Evolutionary conservation across 176 grass and related monocot species (phyloP), one percentile per base, ranked within the genome.

Genomic region (Carex scoparia): DNA sequence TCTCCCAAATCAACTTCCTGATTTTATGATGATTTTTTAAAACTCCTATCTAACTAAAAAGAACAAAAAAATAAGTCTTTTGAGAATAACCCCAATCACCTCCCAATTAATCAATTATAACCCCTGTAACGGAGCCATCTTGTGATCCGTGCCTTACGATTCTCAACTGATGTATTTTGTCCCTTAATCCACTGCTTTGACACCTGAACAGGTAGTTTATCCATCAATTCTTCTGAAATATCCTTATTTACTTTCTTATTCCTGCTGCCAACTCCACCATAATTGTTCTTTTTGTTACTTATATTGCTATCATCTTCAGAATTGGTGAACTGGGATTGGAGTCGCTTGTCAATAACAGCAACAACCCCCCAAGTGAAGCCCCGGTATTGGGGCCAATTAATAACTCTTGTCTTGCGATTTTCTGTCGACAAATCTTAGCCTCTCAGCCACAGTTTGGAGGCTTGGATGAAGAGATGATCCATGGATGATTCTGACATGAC

Each of bases 351-450:
- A 69, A 94, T 90, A 72, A 80, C 67, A 49, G 79, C 90, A n/a
- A 84, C 92, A 67, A 93, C 83, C 18, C 68, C 84, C 95, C 92
- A 98, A 59, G 74, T 92, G 75, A 98, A 98, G 12, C 91, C 95
- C 16, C 93, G 85, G 63, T 98, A 98, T 69, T 95, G 93, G 73
- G 95, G 91, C 95, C 93, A 98, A 77, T 91, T 94, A 54, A 90
- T 61, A 4, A 95, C 69, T 19, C 91, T 86, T 2, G 88, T 61
- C 13, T 88, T 89, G 6, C 89, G 95, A 54, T 79, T 93, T 79
- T 93, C 88, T 35, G 63, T 13, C 11, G 91, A 72, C 67, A 89
- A 72, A 81, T 86, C 84, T 61, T 85, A 69, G 57, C 86, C 91
- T 11, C 91, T 87, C 15, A 86, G 82, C 95, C 95, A 98, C 64